Conservation (phyloP, 257 asterid genomes). For the Nyctanthes arbortristis region DNA sequence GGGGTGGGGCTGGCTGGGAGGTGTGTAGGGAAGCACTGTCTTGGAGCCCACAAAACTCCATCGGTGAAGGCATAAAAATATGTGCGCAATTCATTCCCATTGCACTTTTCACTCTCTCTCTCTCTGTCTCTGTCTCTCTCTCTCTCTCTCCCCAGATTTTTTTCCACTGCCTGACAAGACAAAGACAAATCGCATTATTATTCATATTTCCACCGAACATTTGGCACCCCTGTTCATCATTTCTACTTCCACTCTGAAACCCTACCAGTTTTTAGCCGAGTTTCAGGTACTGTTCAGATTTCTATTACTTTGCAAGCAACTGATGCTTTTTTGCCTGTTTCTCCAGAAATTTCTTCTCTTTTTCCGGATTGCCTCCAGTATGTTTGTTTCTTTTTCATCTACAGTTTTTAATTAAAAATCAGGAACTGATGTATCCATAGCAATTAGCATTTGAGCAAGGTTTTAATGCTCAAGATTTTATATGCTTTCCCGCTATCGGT, state of each 20-base stretch:
- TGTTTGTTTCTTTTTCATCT: neutral
- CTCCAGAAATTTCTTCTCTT: neutral
- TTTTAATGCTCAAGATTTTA: too few species aligned
- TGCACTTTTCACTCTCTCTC: neutral
- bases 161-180: neutral
- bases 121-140: neutral
- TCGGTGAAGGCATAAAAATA: constrained; percentile 9
- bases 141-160: constrained; percentile 1
- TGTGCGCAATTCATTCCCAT: constrained; percentile 32
- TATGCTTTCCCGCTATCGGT: too few species aligned
- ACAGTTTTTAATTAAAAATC: neutral
- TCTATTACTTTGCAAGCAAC: neutral
- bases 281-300: neutral
- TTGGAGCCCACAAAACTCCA: constrained; percentile 30
- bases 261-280: neutral
- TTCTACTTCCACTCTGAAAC: constrained; percentile 3
- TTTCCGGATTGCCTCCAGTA: neutral
- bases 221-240: neutral
- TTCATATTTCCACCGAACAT: constrained; percentile 21
- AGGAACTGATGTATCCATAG: too few species aligned
- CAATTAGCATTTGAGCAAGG: neutral
- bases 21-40: neutral
- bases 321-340: neutral
- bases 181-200: neutral
- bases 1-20: neutral